Conservation (phyloP, 2,329 filamentous ascomycete species). For the Diplodia scrobiculata region DNA sequence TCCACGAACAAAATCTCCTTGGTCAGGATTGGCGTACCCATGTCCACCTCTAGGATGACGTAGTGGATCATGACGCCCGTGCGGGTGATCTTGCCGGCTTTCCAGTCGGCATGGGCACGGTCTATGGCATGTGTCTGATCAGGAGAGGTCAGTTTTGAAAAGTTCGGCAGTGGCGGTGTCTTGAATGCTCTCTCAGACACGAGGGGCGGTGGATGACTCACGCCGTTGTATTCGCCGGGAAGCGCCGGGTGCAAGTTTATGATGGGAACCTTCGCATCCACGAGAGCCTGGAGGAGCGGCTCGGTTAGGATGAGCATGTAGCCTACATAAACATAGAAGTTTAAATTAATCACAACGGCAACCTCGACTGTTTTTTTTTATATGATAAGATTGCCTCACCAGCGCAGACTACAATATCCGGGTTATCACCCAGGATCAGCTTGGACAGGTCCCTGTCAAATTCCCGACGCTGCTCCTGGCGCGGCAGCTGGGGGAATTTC, state of each 20-base stretch:
- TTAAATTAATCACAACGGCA: neutral
- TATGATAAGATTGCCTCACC: conserved; percentile 2
- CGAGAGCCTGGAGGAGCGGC: conserved; percentile 69
- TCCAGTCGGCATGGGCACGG: conserved; percentile 72
- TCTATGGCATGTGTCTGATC: conserved; percentile 66
- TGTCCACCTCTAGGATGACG: conserved; percentile 74
- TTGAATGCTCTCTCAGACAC: neutral
- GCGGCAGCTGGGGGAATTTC: conserved; percentile 58
- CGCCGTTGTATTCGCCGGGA: conserved; percentile 74
- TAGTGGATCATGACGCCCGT: conserved; percentile 89
- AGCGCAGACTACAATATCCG: conserved; percentile 74
- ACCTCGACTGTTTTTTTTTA: neutral
- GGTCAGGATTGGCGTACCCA: conserved; percentile 71
- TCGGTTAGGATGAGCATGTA: conserved; percentile 83
- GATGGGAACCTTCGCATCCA: conserved; percentile 63
- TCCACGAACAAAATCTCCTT: conserved; percentile 67
- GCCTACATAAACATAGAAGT: conserved; percentile 52
- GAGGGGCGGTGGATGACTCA: conserved; percentile 11
- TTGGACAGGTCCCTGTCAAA: conserved; percentile 77
- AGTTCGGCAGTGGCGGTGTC: neutral
- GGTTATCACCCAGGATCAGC: conserved; percentile 64
- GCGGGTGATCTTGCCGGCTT: conserved; percentile 65
- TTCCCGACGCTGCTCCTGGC: conserved; percentile 55
- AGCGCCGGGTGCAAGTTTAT: conserved; percentile 83
- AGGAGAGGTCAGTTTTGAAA: neutral